Evolutionary conservation across 2,329 filamentous ascomycete genomes (phyloP).

Genomic region (Fusarium tupiense): DNA sequence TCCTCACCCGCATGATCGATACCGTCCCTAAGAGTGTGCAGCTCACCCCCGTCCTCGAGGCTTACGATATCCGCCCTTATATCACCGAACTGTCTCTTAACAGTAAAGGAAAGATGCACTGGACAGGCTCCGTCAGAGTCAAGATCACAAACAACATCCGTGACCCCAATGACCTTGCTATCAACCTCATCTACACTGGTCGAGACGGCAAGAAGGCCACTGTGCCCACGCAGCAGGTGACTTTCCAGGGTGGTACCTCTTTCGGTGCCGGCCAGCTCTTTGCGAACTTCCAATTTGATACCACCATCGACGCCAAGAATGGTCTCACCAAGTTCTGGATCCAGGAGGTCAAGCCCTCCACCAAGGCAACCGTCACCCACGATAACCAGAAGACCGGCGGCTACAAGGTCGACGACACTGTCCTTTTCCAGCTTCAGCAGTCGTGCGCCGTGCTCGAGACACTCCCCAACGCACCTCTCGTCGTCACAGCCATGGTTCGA

Average conservation of each 20-base stretch:
- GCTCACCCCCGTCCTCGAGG: constrained; percentile 43
- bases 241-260: constrained; percentile 22
- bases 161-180: constrained; percentile 33
- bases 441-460: constrained; percentile 36
- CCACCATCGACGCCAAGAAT: constrained; percentile 30
- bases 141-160: constrained; percentile 24
- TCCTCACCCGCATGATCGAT: constrained; percentile 50
- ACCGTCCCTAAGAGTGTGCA: constrained; percentile 46
- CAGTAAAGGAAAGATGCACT: constrained; percentile 35
- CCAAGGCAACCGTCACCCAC: constrained; percentile 34
- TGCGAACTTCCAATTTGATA: constrained; percentile 45
- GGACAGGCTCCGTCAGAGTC: constrained; percentile 43
- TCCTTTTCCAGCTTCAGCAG: constrained; percentile 41
- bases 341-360: constrained; percentile 37
- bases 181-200: constrained; percentile 34
- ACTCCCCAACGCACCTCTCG: not conserved
- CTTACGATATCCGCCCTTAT: constrained; percentile 48
- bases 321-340: constrained; percentile 48
- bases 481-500: constrained; percentile 7
- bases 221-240: not conserved
- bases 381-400: constrained; percentile 40
- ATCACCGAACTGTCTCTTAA: constrained; percentile 42
- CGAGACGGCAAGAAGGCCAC: constrained; percentile 9
- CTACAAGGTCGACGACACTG: constrained; percentile 43
- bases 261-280: constrained; percentile 42